These are phyloP conservation scores for Vararia minispora DNA, from an alignment of 768 basidiomycete genomes.

Conservation along the genomic window DNA sequence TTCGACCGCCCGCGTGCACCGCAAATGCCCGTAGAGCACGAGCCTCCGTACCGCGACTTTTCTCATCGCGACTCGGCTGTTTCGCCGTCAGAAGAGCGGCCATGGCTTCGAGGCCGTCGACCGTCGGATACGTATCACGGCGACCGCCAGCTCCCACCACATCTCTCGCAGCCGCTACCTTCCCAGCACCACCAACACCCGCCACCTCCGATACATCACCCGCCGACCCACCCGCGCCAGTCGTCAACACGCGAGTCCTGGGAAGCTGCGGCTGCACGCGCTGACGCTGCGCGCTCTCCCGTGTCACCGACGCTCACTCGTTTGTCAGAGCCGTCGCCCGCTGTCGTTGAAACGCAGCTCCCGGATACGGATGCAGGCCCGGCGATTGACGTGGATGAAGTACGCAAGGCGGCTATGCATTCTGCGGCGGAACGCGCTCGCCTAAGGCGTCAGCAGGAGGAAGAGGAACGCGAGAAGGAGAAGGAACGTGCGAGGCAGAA, in stretches of 20 bases:
- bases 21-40: too few relatives aligned
- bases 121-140: too few relatives aligned
- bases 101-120: conserved; percentile 10
- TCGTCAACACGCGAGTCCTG: conserved; percentile 11
- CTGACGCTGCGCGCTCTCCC: too few relatives aligned
- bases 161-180: too few relatives aligned
- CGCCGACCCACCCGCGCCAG: too few relatives aligned
- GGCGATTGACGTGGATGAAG: conserved; percentile 38
- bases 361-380: conserved; percentile 6
- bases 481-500: conserved; percentile 74
- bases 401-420: conserved; percentile 73
- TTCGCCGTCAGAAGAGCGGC: conserved; percentile 8
- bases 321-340: conserved; percentile 14
- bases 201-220: conserved; percentile 8
- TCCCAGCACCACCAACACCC: conserved; percentile 5
- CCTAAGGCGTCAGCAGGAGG: conserved; percentile 70
- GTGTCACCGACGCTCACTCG: too few relatives aligned
- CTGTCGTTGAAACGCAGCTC: conserved; percentile 8
- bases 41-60: too few relatives aligned
- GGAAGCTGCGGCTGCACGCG: too few relatives aligned
- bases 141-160: conserved; percentile 13
- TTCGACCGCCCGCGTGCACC: conserved; percentile 16
- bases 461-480: conserved; percentile 70
- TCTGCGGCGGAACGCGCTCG: conserved; percentile 75
- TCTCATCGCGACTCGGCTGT: too few relatives aligned